Evolutionary conservation across 352 stramenopile species (phyloP).

Genomic region (Plasmopara viticola): DNA sequence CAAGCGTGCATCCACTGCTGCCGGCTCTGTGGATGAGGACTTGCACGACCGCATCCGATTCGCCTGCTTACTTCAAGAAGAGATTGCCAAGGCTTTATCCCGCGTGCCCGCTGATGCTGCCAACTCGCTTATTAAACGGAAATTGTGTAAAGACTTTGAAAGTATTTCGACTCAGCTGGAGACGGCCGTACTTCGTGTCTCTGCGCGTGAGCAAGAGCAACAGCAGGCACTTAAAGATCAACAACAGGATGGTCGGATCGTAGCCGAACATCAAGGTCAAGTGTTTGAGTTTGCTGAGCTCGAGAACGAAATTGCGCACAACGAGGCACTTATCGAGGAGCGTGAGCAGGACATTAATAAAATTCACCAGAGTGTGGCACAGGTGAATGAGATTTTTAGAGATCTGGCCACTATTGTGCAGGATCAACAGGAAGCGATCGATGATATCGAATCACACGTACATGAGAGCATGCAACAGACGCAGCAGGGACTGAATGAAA

Average conservation of each 20-base stretch:
- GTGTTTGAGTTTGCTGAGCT: constrained; percentile 76
- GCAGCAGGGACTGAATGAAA: constrained; percentile 73
- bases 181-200: constrained; percentile 55
- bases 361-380: constrained; percentile 86
- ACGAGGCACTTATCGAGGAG: constrained; percentile 86
- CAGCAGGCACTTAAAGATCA: constrained; percentile 41
- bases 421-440: constrained; percentile 78
- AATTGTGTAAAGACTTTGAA: constrained; percentile 80
- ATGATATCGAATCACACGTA: constrained; percentile 82
- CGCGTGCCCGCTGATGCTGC: constrained; percentile 51
- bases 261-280: constrained; percentile 65
- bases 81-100: constrained; percentile 61
- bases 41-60: constrained; percentile 81
- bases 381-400: constrained; percentile 89
- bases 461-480: constrained; percentile 81
- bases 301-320: constrained; percentile 82
- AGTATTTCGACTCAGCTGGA: constrained; percentile 70
- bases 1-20: constrained; percentile 42
- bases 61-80: constrained; percentile 73
- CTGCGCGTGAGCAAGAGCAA: constrained; percentile 52
- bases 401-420: constrained; percentile 82
- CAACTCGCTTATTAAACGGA: constrained; percentile 70
- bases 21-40: constrained; percentile 51
- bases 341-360: constrained; percentile 80
- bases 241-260: constrained; percentile 42